Evolutionary conservation across 1,284 basidiomycete species (phyloP).

Genomic region (Mycosarcoma mackinlayi): DNA sequence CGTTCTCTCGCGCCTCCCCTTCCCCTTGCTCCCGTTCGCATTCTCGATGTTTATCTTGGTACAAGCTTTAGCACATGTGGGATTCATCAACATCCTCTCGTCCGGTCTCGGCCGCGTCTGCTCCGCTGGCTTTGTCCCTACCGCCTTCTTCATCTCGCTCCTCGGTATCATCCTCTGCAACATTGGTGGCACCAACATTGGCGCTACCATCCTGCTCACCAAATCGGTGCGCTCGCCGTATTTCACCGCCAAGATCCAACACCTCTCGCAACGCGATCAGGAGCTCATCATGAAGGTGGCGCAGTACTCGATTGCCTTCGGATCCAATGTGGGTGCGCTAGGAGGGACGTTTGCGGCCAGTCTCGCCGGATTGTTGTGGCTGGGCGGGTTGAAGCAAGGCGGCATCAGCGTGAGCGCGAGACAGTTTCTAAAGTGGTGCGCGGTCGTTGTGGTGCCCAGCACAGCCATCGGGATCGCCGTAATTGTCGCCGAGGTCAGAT

Average conservation of each 20-base stretch:
- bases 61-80: slow-evolving; percentile 81
- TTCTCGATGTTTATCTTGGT: slow-evolving; percentile 96
- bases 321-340: slow-evolving; percentile 91
- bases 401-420: slow-evolving; percentile 76
- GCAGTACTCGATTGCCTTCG: slow-evolving; percentile 78
- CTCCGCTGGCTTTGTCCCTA: slow-evolving; percentile 70
- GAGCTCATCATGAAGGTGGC: slow-evolving; percentile 62
- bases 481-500: slow-evolving; percentile 62
- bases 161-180: slow-evolving; percentile 82
- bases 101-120: slow-evolving; percentile 74
- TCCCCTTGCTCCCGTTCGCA: slow-evolving; percentile 87
- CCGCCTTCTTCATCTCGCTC: slow-evolving; percentile 72
- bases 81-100: slow-evolving; percentile 91
- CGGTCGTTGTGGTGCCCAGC: slow-evolving; percentile 69
- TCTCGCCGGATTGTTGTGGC: slow-evolving; percentile 90
- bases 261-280: slow-evolving; percentile 16
- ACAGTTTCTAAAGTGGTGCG: slow-evolving; percentile 81
- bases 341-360: slow-evolving; percentile 90
- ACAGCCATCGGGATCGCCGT: slow-evolving; percentile 63
- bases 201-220: slow-evolving; percentile 89
- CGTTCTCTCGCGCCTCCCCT: slow-evolving; percentile 79
- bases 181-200: slow-evolving; percentile 91
- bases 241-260: slow-evolving; percentile 26
- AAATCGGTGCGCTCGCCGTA: slow-evolving; percentile 72
- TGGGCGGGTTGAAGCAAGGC: slow-evolving; percentile 81